These are phyloP conservation scores for Populus trichocarpa DNA, from an alignment of 441 rosid species.

Conservation along the genomic window DNA sequence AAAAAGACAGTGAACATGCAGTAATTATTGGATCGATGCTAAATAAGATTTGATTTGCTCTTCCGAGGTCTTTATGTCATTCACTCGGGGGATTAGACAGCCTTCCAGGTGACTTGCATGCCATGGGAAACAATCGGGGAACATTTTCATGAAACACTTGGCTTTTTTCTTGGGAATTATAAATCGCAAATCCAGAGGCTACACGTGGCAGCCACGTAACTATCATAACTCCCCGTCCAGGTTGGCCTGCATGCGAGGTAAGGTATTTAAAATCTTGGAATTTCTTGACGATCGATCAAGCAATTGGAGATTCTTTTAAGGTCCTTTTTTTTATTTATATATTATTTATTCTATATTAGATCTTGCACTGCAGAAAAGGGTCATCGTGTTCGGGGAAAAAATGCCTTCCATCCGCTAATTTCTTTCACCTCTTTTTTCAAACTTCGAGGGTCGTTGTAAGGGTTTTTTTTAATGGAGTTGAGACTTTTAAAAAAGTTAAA, in stretches of 20 bases:
- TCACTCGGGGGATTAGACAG: not conserved
- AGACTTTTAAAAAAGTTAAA: no score
- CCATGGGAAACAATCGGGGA: conserved; percentile 10
- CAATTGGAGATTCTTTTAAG: not conserved
- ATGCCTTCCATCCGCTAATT: no score
- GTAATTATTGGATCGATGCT: conserved; percentile 16
- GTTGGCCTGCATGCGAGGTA: not conserved
- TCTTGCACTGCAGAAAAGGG: no score
- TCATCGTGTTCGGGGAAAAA: no score
- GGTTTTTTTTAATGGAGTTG: no score
- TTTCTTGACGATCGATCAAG: not conserved
- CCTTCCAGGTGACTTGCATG: not conserved
- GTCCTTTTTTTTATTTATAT: no score
- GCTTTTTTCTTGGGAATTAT: not conserved
- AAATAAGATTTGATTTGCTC: not conserved
- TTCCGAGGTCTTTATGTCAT: not conserved
- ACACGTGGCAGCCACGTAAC: not conserved
- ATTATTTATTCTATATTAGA: no score
- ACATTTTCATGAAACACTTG: not conserved
- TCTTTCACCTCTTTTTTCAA: no score
- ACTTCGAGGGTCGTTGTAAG: no score
- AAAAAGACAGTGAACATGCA: conserved; percentile 13
- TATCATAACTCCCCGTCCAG: not conserved
- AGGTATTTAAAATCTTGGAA: not conserved
- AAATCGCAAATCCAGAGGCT: conserved; percentile 19